Base-by-base conservation (phyloP, 108 stramenopile species). In the Nitzschia sp. region DNA sequence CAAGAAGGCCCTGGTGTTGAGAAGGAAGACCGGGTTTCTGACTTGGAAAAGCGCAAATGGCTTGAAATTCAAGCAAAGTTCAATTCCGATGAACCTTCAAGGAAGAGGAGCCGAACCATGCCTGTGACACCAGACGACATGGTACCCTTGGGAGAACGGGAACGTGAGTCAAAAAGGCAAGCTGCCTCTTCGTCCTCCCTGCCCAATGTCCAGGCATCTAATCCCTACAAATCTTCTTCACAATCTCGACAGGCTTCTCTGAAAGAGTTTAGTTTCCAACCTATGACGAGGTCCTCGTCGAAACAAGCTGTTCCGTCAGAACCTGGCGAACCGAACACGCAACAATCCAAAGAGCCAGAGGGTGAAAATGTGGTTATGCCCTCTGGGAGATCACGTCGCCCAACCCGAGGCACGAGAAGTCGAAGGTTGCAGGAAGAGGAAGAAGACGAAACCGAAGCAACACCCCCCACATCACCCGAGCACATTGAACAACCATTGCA, bases 1-100 rank as follows among this genome's bases (percentile, higher is more conserved):
- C 5, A 48, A 14, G 42, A 68, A 22, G n/a, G n/a, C n/a, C 55
- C 40, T 44, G 41, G 15, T 44, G 7, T 17, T 11, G 20, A 17
- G 24, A 41, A 41, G 8, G 51, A 38, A 41, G 61, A 62, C 11
- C 15, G 39, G 12, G 44, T 58, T 15, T 62, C 73, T 7, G 67
- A 75, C 55, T 34, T 53, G 38, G 66, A 75, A 10, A 58, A 67
- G 10, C 40, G 58, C 0, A 53, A 68, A 55, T 75, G 73, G 73
- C 67, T 22, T 25, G 73, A 42, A 43, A 44, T 68, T 0, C 66
- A 56, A 39, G 54, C 67, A 42, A 75, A 46, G 38, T 75, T 75
- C 38, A 51, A 52, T 24, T 11, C 51, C 11, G 51, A 29, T 1
- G 51, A 51, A 1, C 3, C 14, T 34, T 11, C 12, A 9, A 24